Evolutionary conservation across 1,284 basidiomycete genomes (phyloP).

Genomic region (Rhodotorula mucilaginosa): DNA sequence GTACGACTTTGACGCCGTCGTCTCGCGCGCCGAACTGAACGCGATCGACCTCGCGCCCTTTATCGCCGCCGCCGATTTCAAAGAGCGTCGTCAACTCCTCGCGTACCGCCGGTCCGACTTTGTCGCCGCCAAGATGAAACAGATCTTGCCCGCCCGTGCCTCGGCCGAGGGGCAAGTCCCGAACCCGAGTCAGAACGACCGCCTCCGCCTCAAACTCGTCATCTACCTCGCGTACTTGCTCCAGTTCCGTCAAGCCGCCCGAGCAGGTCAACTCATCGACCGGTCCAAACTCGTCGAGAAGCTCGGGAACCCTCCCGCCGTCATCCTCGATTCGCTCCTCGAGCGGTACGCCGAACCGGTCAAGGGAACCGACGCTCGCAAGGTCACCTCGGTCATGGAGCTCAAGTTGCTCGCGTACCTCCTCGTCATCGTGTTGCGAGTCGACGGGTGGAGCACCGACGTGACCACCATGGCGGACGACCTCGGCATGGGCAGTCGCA

Average conservation of each 20-base stretch:
- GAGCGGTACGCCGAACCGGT: slow-evolving; percentile 70
- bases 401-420: slow-evolving; percentile 71
- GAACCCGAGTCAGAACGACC: slow-evolving; percentile 20
- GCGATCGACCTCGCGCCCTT: slow-evolving; percentile 55
- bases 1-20: slow-evolving; percentile 71
- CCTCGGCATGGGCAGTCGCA: slow-evolving; percentile 61
- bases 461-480: slow-evolving; percentile 67
- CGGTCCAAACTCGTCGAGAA: slow-evolving; percentile 55
- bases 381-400: slow-evolving; percentile 66
- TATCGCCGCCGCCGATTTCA: slow-evolving; percentile 54
- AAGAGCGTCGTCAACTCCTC: slow-evolving; percentile 59
- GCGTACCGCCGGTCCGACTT: slow-evolving; percentile 66
- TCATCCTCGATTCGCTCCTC: slow-evolving; percentile 71
- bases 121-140: slow-evolving; percentile 61
- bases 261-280: slow-evolving; percentile 31
- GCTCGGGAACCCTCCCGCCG: slow-evolving; percentile 54
- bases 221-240: slow-evolving; percentile 76
- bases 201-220: slow-evolving; percentile 17
- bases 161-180: slow-evolving; percentile 43
- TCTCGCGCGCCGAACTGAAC: slow-evolving; percentile 65
- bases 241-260: slow-evolving; percentile 59
- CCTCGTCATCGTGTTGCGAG: slow-evolving; percentile 71
- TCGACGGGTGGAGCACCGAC: slow-evolving; percentile 74
- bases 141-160: slow-evolving; percentile 23
- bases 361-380: slow-evolving; percentile 54